Conservation (phyloP, 2,329 filamentous ascomycete genomes). For the Hortaea sp. region DNA sequence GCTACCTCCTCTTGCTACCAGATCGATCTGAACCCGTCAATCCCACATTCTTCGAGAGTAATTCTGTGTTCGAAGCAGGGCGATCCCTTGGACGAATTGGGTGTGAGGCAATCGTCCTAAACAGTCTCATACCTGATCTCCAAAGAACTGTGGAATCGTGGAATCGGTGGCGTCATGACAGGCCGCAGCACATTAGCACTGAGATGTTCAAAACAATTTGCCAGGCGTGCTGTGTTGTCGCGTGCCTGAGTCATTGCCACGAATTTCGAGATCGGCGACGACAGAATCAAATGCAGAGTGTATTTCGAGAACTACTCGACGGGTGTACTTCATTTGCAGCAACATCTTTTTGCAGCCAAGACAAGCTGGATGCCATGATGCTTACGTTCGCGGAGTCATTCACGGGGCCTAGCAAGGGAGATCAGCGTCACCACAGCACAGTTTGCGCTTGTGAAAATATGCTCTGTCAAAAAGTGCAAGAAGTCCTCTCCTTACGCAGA, state of each 20-base stretch:
- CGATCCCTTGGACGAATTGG: neutral
- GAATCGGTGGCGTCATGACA: slow-evolving; percentile 5
- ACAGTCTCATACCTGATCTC: slow-evolving; percentile 14
- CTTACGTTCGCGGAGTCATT: slow-evolving; percentile 16
- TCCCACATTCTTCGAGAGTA: too few species aligned
- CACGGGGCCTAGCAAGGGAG: slow-evolving; percentile 1
- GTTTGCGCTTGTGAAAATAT: slow-evolving; percentile 9
- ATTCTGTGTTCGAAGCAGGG: too few species aligned
- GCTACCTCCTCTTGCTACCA: slow-evolving; percentile 39
- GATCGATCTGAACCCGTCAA: neutral
- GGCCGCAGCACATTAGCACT: slow-evolving; percentile 4
- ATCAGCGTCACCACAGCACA: neutral
- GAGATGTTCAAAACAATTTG: slow-evolving; percentile 16
- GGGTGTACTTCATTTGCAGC: slow-evolving; percentile 27
- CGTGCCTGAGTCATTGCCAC: slow-evolving; percentile 22
- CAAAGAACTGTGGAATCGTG: slow-evolving; percentile 8
- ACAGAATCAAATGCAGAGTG: slow-evolving; percentile 18
- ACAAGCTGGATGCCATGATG: slow-evolving; percentile 9
- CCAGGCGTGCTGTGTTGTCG: slow-evolving; percentile 8
- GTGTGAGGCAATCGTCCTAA: slow-evolving; percentile 14
- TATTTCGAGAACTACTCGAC: slow-evolving; percentile 17
- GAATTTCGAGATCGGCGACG: slow-evolving; percentile 18
- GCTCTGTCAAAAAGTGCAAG: slow-evolving; percentile 11
- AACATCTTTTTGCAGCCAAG: slow-evolving; percentile 30
- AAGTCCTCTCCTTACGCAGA: neutral